Percentiles rank a stretch among this genome's conserved stretches.
phyloP scores from a whole-genome alignment of 176 grass and related monocot species.

The Cenchrus purpureus region DNA sequence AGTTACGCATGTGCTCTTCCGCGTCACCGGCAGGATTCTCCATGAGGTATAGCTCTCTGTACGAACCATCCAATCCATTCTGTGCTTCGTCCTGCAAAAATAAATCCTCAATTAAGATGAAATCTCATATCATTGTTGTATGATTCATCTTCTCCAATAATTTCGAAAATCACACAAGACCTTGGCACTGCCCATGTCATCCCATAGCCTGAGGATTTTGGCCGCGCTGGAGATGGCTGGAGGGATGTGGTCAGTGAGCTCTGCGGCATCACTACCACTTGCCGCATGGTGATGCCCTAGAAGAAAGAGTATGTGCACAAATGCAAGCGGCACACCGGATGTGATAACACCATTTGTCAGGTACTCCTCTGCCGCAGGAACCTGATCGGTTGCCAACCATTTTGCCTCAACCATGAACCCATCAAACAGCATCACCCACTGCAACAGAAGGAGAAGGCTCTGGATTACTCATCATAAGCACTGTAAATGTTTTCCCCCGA shows the following conservation, averaged over 20 bases:
- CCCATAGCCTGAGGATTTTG: slow-evolving; percentile 64
- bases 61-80: slow-evolving; percentile 65
- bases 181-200: slow-evolving; percentile 69
- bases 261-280: background rate
- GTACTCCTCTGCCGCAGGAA: slow-evolving; percentile 43
- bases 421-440: slow-evolving; percentile 65
- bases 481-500: background rate
- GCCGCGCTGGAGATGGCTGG: slow-evolving; percentile 30
- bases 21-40: slow-evolving; percentile 46
- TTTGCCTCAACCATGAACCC: slow-evolving; percentile 54
- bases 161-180: background rate
- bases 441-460: background rate
- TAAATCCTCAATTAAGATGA: background rate
- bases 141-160: background rate
- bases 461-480: background rate
- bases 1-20: slow-evolving; percentile 30
- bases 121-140: background rate
- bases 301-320: slow-evolving; percentile 34
- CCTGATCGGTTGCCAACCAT: slow-evolving; percentile 50
- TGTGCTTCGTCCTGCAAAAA: slow-evolving; percentile 58
- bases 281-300: slow-evolving; percentile 40
- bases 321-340: slow-evolving; percentile 34
- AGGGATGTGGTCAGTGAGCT: background rate
- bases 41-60: slow-evolving; percentile 45
- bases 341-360: slow-evolving; percentile 51